Base-by-base conservation (phyloP, 345 rosid genomes). In the Euphorbia tirucalli region DNA sequence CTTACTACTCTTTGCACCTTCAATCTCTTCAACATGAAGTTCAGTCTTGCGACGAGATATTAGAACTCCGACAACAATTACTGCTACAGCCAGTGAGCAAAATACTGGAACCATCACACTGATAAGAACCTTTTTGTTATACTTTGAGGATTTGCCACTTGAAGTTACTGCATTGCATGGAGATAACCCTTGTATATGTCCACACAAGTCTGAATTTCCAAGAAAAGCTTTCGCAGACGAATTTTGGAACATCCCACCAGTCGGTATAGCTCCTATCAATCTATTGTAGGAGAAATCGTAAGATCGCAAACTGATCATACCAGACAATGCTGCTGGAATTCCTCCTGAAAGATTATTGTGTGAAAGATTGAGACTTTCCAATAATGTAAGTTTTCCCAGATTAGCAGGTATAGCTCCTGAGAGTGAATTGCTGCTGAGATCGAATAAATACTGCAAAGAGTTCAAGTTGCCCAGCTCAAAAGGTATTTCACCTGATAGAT, bases 351-450 rank as follows among this genome's bases (percentile, higher is more conserved):
- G 83, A 46, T 76, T 59, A 74, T 90, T 90, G 70, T 68, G 85
- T 0, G 92, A 90, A 64, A 90, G 70, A 62, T 88, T 83, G 59
- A 88, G 86, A 69, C 31, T 74, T 81, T 86, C 89, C 78, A 88
- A 59, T 0, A 7, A 31, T 15, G 35, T 55, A 55, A 90, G 88
- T 79, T 72, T 81, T 52, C 73, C 79, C 18, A 90, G 69, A 27
- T 73, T 78, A 52, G 44, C 71, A 25, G 92, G 92, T 63, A 87
- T 87, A 35, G 65, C 28, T 59, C 89, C 90, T 3, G 86, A 85
- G 66, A 90, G 81, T 19, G 77, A 82, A 81, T 90, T 90, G 83
- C 89, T 82, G 77, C 96, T 86, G 43, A 90, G 88, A 66, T 88
- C 93, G 68, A 90, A 67, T 37, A 76, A 19, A 74, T 58, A 74